Conservation (phyloP, 2,329 filamentous ascomycete genomes). For the Diaporthe citriasiana region DNA sequence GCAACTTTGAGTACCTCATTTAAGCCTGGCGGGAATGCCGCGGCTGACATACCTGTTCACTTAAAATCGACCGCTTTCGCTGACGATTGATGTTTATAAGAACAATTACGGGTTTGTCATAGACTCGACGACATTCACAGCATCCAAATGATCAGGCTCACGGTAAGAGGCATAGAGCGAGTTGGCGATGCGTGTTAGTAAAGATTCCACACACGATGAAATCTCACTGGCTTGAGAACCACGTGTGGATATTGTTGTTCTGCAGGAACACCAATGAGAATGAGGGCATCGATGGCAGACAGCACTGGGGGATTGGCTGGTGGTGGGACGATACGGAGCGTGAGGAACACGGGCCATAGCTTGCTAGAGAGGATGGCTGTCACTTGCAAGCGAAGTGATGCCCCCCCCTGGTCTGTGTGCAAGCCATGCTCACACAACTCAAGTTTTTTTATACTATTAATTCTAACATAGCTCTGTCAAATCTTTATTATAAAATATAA, state of each 20-base stretch:
- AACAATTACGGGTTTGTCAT: constrained; percentile 45
- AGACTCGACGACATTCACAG: constrained; percentile 43
- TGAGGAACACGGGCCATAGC: constrained; percentile 15
- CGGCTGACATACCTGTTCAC: neutral
- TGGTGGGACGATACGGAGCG: neutral
- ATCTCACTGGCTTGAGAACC: neutral
- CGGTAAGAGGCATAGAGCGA: neutral
- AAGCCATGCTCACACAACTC: too few relatives aligned
- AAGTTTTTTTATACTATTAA: too few relatives aligned
- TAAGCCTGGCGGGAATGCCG: neutral
- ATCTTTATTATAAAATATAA: too few relatives aligned
- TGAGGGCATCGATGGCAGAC: neutral
- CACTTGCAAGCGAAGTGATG: too few relatives aligned
- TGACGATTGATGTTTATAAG: constrained; percentile 35
- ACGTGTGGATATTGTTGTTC: neutral
- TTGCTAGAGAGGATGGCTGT: neutral
- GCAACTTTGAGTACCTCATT: neutral
- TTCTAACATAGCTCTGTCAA: too few relatives aligned
- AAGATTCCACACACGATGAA: neutral
- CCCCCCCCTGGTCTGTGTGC: too few relatives aligned
- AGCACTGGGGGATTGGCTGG: neutral
- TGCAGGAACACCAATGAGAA: neutral
- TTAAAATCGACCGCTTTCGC: neutral
- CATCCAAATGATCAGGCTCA: constrained; percentile 20
- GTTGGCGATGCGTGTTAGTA: neutral